Conservation (phyloP, 2,329 filamentous ascomycete genomes). For the Orbilia quercus region DNA sequence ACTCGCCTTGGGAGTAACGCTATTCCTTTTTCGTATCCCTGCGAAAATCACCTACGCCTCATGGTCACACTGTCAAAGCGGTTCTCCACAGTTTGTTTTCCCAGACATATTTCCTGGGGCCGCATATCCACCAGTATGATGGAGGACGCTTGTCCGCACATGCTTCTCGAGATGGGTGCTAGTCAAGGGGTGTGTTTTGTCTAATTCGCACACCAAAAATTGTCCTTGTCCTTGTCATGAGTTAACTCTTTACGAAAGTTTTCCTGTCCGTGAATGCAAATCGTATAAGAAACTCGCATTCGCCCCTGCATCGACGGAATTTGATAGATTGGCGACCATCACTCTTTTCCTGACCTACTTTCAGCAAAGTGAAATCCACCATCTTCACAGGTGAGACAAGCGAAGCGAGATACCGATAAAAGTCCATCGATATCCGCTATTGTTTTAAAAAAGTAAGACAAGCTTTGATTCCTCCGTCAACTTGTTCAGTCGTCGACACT, state of each 20-base stretch:
- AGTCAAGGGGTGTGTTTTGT: constrained; percentile 54
- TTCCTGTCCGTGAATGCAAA: constrained; percentile 40
- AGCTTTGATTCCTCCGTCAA: constrained; percentile 26
- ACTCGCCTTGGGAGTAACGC: constrained; percentile 28
- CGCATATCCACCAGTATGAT: constrained; percentile 48
- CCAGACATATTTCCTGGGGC: constrained; percentile 53
- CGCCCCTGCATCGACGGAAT: constrained; percentile 52
- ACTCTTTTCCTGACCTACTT: constrained; percentile 53
- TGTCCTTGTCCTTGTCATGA: constrained; percentile 28
- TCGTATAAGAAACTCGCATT: constrained; percentile 56
- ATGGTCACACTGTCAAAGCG: constrained; percentile 56
- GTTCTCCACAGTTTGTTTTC: constrained; percentile 50
- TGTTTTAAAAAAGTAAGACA: constrained; percentile 21
- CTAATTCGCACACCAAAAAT: constrained; percentile 51
- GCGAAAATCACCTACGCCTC: constrained; percentile 56
- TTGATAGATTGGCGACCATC: constrained; percentile 56
- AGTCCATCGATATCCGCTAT: constrained; percentile 41
- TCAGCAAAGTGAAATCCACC: constrained; percentile 37
- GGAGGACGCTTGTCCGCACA: constrained; percentile 10
- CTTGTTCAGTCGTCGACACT: constrained; percentile 30
- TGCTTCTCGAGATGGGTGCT: constrained; percentile 48
- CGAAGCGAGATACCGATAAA: constrained; percentile 52
- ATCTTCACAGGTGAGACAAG: constrained; percentile 52
- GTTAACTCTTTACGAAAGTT: constrained; percentile 46
- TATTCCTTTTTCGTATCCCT: constrained; percentile 51